Conservation (phyloP, 176 grass and related monocot genomes). For the Chrysopogon serrulatus region DNA sequence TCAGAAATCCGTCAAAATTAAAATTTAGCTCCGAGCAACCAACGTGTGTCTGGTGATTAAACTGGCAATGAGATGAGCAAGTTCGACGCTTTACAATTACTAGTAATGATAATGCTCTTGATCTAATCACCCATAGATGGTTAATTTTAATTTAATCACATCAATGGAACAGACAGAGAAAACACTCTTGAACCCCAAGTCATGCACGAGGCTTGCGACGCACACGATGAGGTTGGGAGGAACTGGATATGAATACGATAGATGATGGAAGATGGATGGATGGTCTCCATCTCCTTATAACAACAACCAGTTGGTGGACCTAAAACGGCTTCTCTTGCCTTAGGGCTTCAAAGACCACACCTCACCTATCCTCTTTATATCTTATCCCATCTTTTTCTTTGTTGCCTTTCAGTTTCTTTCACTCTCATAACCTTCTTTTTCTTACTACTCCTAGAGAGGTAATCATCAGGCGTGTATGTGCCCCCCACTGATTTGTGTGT, state of each 20-base stretch:
- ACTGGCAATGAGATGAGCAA: too few relatives aligned
- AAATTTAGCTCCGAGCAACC: background rate
- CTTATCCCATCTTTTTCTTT: background rate
- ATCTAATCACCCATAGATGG: background rate
- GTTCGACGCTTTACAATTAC: too few relatives aligned
- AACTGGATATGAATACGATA: too few relatives aligned
- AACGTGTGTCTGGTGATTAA: too few relatives aligned
- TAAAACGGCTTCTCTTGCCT: background rate
- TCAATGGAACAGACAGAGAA: background rate
- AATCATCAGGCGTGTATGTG: background rate
- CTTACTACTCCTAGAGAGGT: background rate
- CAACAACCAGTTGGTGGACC: constrained; percentile 29
- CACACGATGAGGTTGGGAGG: background rate
- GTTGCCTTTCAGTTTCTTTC: background rate
- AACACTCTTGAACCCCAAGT: background rate
- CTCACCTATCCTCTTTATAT: constrained; percentile 4
- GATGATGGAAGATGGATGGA: too few relatives aligned
- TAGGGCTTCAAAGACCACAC: constrained; percentile 12
- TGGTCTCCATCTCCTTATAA: constrained; percentile 16
- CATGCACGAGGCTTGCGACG: background rate
- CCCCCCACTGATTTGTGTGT: background rate
- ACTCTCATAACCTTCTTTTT: background rate
- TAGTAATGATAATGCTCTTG: too few relatives aligned
- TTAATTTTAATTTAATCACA: background rate
- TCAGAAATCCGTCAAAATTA: background rate